phyloP scores from a whole-genome alignment of 352 stramenopile genomes.

The Thalassiosira hispida region DNA sequence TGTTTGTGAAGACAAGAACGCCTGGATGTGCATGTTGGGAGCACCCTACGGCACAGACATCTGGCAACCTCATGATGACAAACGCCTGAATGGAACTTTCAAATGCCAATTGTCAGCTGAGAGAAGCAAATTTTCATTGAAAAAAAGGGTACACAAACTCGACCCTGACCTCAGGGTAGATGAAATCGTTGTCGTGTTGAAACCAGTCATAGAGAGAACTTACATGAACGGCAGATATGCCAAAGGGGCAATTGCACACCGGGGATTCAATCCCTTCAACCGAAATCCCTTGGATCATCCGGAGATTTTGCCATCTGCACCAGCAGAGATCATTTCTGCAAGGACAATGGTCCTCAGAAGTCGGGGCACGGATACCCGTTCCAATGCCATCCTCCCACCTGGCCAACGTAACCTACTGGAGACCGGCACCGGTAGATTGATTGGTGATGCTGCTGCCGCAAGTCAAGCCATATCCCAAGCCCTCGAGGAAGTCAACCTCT shows the following conservation, averaged over 20 bases:
- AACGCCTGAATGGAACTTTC: neutral
- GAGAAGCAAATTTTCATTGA: neutral
- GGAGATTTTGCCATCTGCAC: neutral
- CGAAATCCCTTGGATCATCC: neutral
- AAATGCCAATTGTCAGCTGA: neutral
- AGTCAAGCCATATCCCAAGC: neutral
- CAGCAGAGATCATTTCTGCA: neutral
- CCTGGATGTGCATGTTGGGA: neutral
- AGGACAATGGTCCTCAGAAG: neutral
- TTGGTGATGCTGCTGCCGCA: neutral
- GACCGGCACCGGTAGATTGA: neutral
- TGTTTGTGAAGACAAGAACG: neutral
- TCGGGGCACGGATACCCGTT: neutral
- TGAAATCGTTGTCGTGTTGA: neutral
- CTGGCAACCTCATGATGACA: conserved; percentile 8
- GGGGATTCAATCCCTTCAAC: conserved; percentile 13
- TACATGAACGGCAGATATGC: neutral
- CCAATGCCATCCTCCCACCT: neutral
- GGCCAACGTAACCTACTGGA: neutral
- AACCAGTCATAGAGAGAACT: neutral
- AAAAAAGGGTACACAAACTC: neutral
- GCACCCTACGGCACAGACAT: neutral
- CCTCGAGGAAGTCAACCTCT: neutral
- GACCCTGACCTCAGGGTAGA: neutral
- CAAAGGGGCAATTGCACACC: neutral